These are phyloP conservation scores for Penicillium argentinense DNA, from an alignment of 495 filamentous ascomycete genomes.

Conservation along the genomic window DNA sequence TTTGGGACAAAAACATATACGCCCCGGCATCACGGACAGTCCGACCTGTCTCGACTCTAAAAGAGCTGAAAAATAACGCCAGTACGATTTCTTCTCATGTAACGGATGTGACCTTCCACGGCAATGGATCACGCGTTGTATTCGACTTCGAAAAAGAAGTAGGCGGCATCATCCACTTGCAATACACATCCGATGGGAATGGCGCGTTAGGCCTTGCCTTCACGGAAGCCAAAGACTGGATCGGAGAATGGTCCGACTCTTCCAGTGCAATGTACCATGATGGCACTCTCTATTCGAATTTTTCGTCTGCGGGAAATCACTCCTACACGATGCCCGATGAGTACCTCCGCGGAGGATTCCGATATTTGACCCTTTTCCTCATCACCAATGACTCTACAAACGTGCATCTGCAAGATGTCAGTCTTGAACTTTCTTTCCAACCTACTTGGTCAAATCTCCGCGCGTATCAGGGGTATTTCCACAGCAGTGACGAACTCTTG, in stretches of 20 bases:
- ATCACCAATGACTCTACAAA: conserved; percentile 29
- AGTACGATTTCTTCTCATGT: conserved; percentile 28
- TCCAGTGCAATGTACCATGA: conserved; percentile 57
- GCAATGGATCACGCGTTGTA: conserved; percentile 49
- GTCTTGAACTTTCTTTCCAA: conserved; percentile 55
- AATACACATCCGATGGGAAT: conserved; percentile 43
- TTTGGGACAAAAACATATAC: conserved; percentile 62
- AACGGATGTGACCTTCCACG: conserved; percentile 31
- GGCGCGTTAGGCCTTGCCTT: conserved; percentile 60
- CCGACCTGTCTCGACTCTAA: conserved; percentile 46
- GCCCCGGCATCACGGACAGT: conserved; percentile 56
- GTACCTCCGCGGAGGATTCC: conserved; percentile 58
- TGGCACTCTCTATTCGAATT: conserved; percentile 52
- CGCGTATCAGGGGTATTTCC: conserved; percentile 65
- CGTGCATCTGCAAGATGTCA: conserved; percentile 42
- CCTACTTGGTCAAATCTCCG: conserved; percentile 64
- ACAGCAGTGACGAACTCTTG: conserved; percentile 57
- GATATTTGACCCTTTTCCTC: conserved; percentile 59
- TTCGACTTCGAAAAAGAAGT: conserved; percentile 62
- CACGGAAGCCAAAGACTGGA: conserved; percentile 62
- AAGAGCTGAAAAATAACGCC: conserved; percentile 31
- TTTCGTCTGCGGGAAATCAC: conserved; percentile 44
- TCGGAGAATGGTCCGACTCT: conserved; percentile 59
- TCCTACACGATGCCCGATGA: conserved; percentile 54
- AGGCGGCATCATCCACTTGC: conserved; percentile 53